Evolutionary conservation across 192 early-diverging fungal species (phyloP), one percentile per base, ranked within the genome.

Genomic region (Pilaira anomala): DNA sequence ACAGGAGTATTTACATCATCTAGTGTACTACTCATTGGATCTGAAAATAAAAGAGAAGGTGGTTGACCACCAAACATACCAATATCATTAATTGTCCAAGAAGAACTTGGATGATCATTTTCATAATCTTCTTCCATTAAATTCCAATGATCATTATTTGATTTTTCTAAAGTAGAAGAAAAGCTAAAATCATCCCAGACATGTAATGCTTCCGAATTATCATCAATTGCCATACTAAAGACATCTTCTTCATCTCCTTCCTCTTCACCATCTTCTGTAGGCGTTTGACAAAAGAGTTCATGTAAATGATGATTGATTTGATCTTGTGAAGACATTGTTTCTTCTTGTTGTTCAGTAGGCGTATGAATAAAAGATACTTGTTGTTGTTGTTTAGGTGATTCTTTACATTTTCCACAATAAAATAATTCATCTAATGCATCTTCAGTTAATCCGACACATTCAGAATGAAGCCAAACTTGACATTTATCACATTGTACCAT

Each of bases 401-500:
- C 53, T 21, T 55, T 69, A 50, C 83, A 85, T 39, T 78, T 66
- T 7, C 84, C 85, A 54, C 88, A 90, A 56, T 74, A 79, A 60
- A 78, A 90, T 59, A 79, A 79, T 19, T 76, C 76, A 1, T 80
- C 79, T 0, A 88, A 63, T 12, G 69, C 72, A 40, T 84, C 74
- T 60, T 84, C 78, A 36, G 78, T 71, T 16, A 90, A 71, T 13
- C 78, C 79, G 40, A 87, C 68, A 53, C 88, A 90, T 19, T 81
- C 80, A 5, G 86, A 75, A 75, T 90, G 88, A 54, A 90, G 81
- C 85, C 85, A 88, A 25, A 77, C 59, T 48, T 80, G 65, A 48
- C 88, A 90, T 40, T 79, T 66, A 73, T 87, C 86, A 63, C 88
- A 90, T 71, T 90, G 88, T 13, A 90, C 78, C 84, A 90, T 85